Conservation (phyloP, 2,329 filamentous ascomycete species). For the Phoma herbarum region DNA sequence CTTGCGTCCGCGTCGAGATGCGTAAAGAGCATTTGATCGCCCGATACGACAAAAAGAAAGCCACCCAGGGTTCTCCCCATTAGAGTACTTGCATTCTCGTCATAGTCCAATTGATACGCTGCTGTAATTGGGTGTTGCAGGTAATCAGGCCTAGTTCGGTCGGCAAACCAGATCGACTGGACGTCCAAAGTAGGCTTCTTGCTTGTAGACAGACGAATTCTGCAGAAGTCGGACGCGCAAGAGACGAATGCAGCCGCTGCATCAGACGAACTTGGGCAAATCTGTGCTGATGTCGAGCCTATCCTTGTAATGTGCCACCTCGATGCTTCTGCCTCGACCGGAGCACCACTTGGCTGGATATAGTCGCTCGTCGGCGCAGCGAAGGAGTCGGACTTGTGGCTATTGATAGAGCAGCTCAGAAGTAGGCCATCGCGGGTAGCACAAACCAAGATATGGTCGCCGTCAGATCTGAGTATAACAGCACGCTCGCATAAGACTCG, state of each 20-base stretch:
- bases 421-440: conserved; percentile 49
- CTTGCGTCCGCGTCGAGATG: conserved; percentile 53
- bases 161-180: conserved; percentile 52
- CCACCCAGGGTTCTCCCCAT: conserved; percentile 52
- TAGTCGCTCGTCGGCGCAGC: background rate
- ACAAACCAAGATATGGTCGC: conserved; percentile 40
- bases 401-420: conserved; percentile 21
- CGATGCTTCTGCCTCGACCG: background rate
- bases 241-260: conserved; percentile 45
- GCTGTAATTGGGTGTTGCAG: conserved; percentile 45
- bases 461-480: conserved; percentile 28
- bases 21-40: conserved; percentile 58
- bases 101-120: conserved; percentile 41
- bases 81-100: conserved; percentile 37
- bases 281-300: conserved; percentile 41
- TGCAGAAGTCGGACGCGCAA: conserved; percentile 52
- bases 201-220: conserved; percentile 33
- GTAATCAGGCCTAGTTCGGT: conserved; percentile 38
- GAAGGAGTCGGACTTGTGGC: background rate
- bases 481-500: conserved; percentile 44
- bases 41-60: conserved; percentile 59
- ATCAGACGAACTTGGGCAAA: conserved; percentile 36
- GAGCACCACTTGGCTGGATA: too few relatives aligned
- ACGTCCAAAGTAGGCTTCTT: conserved; percentile 29
- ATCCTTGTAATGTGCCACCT: conserved; percentile 30